Evolutionary conservation across 2,329 filamentous ascomycete genomes (phyloP), one percentile per base, ranked within the genome.

Genomic region (Ramichloridium luteum): DNA sequence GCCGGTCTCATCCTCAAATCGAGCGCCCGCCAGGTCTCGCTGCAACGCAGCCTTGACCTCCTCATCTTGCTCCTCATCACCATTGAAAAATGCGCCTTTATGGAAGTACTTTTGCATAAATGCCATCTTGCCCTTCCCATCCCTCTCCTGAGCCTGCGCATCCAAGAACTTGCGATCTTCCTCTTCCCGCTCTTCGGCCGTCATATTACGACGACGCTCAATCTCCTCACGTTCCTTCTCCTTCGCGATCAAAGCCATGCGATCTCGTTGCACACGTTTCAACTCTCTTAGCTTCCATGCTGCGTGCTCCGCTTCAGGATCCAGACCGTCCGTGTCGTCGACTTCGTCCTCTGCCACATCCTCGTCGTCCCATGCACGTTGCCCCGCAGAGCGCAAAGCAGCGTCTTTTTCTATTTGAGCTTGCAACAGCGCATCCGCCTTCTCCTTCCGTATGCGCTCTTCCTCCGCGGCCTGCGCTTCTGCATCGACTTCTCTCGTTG

Each of bases 81-180:
- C 83, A 44, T 80, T 80, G 64, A 83, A 96, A 63, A 96, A 98
- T 11, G 90, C 90, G 29, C 90, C 90, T 61, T 86, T 88, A 67
- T 98, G 90, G 58, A 83, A 86, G 62, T 96, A 98, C 54, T 86
- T 85, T 53, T 94, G 86, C 80, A 96, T 83, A 56, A 76, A 94
- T 2, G 72, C 72, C 68, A 90, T 83, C 59, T 88, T 80, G 32
- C 84, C 84, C 38, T 79, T 77, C 30, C 66, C 39, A 47, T 82
- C 81, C 14, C 65, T 63, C 41, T 93, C 85, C 40, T 80, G 80
- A 46, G 79, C 74, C 58, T 96, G 88, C 43, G 69, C 67, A 1
- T 77, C 76, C 12, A 96, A 62, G 55, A 74, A 82, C 30, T 70
- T 80, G 26, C 76, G 72, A 56, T 98, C 90, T 55, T 98, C 90